Base-by-base conservation (phyloP, 352 stramenopile genomes). In the Phytophthora sansomeana region DNA sequence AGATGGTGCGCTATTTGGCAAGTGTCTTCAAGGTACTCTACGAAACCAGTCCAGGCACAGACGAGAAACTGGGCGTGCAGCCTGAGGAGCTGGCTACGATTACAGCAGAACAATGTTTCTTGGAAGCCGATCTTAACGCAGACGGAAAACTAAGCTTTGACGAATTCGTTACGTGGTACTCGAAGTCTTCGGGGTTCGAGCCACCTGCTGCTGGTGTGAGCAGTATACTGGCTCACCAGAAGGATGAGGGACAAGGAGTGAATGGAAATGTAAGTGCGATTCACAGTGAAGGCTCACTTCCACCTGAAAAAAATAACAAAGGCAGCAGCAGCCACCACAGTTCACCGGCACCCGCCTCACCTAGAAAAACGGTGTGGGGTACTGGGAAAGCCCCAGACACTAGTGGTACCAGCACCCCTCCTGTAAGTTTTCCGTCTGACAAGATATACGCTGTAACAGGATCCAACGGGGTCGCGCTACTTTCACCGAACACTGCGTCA, bases 11-110 rank as follows among this genome's bases (percentile, higher is more conserved):
- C 19, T 97, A 97, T 56, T 63, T 97, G 13, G 80, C 77, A 2
- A 86, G 82, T 33, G 89, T 97, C 19, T 97, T 97, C 44, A 93
- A 92, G 56, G 83, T 97, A 13, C 58, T 96, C 36, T 97, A 93
- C 58, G 85, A 93, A 54, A 92, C 87, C 5, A 96, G 77, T 43
- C 74, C 85, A 0, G 81, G 78, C 0, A 91, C 81, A 8, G 61
- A 80, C 13, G 66, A 72, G 24, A 85, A 81, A 24, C 69, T 95
- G 6, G 83, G 81, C 1, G 81, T 90, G 1, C 72, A 78, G 13
- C 85, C 90, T 0, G 72, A 93, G 8, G 87, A 96, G 41, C 72
- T 96, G 11, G 90, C 87, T 16, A 60, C 70, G 33, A 87, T 94
- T 54, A 96, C 87, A 5, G 89, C 90, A 0, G 84, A 94, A 42